Percentiles rank a stretch among this genome's conserved stretches.
Evolutionary conservation across 1,284 basidiomycete genomes (phyloP).

Genomic region (Xanthoconium separans): DNA sequence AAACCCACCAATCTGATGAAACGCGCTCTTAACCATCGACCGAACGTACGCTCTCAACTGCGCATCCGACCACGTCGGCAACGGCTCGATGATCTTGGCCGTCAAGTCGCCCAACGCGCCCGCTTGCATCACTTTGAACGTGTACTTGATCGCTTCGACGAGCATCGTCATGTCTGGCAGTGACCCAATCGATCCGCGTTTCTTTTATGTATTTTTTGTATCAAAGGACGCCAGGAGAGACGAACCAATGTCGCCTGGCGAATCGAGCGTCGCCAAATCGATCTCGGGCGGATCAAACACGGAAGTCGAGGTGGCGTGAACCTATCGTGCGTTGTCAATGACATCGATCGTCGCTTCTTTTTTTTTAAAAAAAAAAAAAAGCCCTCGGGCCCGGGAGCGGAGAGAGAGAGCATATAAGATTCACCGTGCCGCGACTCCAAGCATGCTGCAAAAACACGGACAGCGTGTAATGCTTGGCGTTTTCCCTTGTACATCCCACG

Average conservation of each 20-base stretch:
- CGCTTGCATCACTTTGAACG: constrained; percentile 16
- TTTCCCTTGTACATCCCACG: constrained; percentile 10
- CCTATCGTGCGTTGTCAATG: constrained; percentile 1
- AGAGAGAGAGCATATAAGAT: not conserved
- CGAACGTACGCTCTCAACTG: constrained; percentile 6
- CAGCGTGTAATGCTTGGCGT: constrained; percentile 13
- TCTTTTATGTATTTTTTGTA: not conserved
- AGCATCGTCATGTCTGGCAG: constrained; percentile 15
- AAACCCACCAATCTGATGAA: constrained; percentile 11
- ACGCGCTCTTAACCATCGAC: constrained; percentile 4
- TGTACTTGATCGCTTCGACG: constrained; percentile 16
- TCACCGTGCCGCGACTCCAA: constrained; percentile 23
- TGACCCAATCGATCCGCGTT: not conserved
- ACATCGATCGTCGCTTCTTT: no score
- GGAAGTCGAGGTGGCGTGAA: constrained; percentile 19
- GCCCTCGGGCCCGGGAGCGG: no score
- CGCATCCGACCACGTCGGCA: constrained; percentile 13
- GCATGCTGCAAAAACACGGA: constrained; percentile 13
- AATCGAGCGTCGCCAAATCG: constrained; percentile 10
- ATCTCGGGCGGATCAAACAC: constrained; percentile 18
- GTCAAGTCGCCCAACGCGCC: constrained; percentile 12
- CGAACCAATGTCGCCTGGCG: constrained; percentile 15
- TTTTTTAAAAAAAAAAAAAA: no score
- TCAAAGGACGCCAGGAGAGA: not conserved
- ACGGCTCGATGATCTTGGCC: constrained; percentile 14